Evolutionary conservation across 805 yeast species (phyloP).

Genomic region (Peterozyma toletana): DNA sequence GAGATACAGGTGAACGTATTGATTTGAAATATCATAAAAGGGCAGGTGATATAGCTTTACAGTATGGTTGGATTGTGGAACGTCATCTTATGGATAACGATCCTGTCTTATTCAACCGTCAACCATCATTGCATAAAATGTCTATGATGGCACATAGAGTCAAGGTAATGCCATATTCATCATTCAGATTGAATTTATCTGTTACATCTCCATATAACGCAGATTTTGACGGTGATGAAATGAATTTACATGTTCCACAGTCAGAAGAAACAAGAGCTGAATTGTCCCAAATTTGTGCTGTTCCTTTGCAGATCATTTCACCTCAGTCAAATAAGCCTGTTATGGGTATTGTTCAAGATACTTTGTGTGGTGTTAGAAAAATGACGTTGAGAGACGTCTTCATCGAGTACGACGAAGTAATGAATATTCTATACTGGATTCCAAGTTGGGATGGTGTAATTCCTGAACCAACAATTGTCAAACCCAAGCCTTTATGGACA

Average conservation of each 20-base stretch:
- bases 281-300: constrained; percentile 90
- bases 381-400: constrained; percentile 88
- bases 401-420: constrained; percentile 86
- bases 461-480: constrained; percentile 89
- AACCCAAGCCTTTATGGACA: constrained; percentile 95
- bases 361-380: constrained; percentile 94
- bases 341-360: constrained; percentile 99
- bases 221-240: constrained; percentile 99
- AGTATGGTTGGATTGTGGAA: constrained; percentile 99
- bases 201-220: constrained; percentile 99
- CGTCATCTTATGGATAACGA: constrained; percentile 97
- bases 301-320: constrained; percentile 94
- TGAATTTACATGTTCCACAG: constrained; percentile 99
- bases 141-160: constrained; percentile 99
- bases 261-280: constrained; percentile 98
- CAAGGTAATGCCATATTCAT: constrained; percentile 97
- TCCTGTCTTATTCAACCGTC: constrained; percentile 97
- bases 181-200: constrained; percentile 91
- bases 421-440: constrained; percentile 96
- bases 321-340: constrained; percentile 99
- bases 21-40: constrained; percentile 95
- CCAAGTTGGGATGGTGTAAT: constrained; percentile 98
- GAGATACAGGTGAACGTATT: constrained; percentile 98
- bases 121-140: constrained; percentile 98
- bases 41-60: constrained; percentile 96